Evolutionary conservation across 1,139 yeast genomes (phyloP), one percentile per base, ranked within the genome.

Genomic region (Diutina sp.): DNA sequence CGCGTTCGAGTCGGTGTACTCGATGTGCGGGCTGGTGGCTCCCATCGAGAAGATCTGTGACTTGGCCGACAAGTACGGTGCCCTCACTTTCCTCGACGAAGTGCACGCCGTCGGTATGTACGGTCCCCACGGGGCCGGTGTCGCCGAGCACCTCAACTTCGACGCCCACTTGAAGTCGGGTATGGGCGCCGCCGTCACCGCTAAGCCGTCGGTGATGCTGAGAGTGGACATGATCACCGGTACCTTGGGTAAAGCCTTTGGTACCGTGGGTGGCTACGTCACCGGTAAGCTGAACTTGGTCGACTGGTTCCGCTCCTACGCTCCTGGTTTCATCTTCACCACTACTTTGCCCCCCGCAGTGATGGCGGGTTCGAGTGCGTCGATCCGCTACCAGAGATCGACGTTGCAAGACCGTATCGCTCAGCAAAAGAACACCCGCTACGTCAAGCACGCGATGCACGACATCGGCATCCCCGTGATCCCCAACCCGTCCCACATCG

Each of bases 81-180:
- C 98, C 51, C 73, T 93, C 65, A 93, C 99, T 52, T 93, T 93
- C 72, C 78, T 95, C 68, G 99, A 93, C 70, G 99, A 93, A 72
- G 99, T 93, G 54, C 99, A 93, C 68, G 98, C 99, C 51, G 98
- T 95, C 56, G 99, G 99, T 58, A 83, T 93, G 87, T 93, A 93
- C 69, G 99, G 99, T 66, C 98, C 99, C 60, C 97, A 89, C 66
- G 99, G 99, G 66, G 99, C 97, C 51, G 99, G 99, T 74, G 98
- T 93, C 57, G 97, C 98, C 55, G 99, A 95, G 72, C 99, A 93
- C 69, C 78, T 87, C 66, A 88, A 93, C 71, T 91, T 90, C 66
- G 88, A 88, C 55, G 83, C 84, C 59, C 96, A 90, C 69, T 79
- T 86, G 68, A 75, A 80, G 61, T 68, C 82, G 16, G 95, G 95